These are phyloP conservation scores for Leavenworthia alabamica DNA, from an alignment of 345 rosid genomes.

Conservation along the genomic window DNA sequence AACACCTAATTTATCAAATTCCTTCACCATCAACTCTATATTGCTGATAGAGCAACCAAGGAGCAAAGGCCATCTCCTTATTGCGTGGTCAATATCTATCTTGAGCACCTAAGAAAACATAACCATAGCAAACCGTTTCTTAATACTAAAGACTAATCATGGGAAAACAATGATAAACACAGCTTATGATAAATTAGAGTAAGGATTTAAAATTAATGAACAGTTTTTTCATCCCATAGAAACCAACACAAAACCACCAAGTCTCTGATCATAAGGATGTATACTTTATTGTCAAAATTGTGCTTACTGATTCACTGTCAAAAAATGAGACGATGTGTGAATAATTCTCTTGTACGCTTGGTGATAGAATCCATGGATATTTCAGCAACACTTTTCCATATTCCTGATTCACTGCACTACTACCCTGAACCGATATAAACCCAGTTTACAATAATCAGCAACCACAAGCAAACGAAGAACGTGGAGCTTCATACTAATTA, in stretches of 20 bases:
- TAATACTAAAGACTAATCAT: not conserved
- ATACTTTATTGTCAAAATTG: not conserved
- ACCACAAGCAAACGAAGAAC: slow-evolving; percentile 1
- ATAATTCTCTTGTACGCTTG: slow-evolving; percentile 56
- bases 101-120: slow-evolving; percentile 45
- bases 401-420: slow-evolving; percentile 38
- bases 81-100: slow-evolving; percentile 46
- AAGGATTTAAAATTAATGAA: not conserved
- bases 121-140: not conserved
- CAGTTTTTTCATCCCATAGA: not conserved
- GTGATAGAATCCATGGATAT: slow-evolving; percentile 82
- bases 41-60: slow-evolving; percentile 71
- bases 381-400: slow-evolving; percentile 57
- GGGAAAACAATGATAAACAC: not conserved
- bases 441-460: slow-evolving; percentile 18
- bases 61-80: slow-evolving; percentile 72
- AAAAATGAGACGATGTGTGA: slow-evolving; percentile 41
- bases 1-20: slow-evolving; percentile 47
- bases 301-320: slow-evolving; percentile 56
- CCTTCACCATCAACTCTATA: slow-evolving; percentile 52
- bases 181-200: not conserved
- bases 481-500: not conserved
- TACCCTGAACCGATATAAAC: slow-evolving; percentile 37
- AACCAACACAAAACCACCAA: not conserved
- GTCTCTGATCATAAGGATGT: not conserved